Conservation (phyloP, 2,329 filamentous ascomycete genomes). For the Diaporthe ampelina region DNA sequence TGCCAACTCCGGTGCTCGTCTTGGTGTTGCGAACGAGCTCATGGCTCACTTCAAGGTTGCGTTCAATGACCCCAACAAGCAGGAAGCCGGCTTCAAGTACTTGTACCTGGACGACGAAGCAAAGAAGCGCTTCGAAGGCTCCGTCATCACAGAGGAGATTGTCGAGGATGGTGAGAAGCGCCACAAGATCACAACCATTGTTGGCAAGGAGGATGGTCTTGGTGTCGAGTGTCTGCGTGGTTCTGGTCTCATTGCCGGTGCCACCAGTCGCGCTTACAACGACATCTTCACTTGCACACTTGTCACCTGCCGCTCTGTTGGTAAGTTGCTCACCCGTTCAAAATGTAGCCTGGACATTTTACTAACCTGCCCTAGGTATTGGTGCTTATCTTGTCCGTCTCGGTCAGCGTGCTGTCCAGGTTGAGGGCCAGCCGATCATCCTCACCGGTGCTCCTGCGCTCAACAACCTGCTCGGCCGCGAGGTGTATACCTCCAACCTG, state of each 20-base stretch:
- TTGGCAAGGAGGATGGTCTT: constrained; percentile 94
- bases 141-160: constrained; percentile 90
- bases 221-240: constrained; percentile 98
- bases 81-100: constrained; percentile 95
- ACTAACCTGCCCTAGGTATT: constrained; percentile 71
- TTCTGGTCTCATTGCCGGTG: constrained; percentile 97
- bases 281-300: constrained; percentile 99
- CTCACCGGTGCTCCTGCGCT: constrained; percentile 96
- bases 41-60: constrained; percentile 98
- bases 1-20: constrained; percentile 97
- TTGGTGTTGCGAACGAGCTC: constrained; percentile 95
- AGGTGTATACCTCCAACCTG: constrained; percentile 98
- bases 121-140: constrained; percentile 88
- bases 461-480: constrained; percentile 97
- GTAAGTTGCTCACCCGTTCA: constrained; percentile 64
- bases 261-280: constrained; percentile 96
- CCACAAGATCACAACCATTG: constrained; percentile 92
- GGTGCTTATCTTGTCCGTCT: constrained; percentile 99
- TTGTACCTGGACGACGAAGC: constrained; percentile 90
- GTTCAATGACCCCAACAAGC: constrained; percentile 88
- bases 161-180: constrained; percentile 89
- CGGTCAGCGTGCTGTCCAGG: constrained; percentile 97
- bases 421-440: constrained; percentile 98
- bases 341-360: constrained; percentile 50
- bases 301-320: constrained; percentile 97